Base-by-base conservation (phyloP, 1,139 yeast species). In the Fermentozyma sake region DNA sequence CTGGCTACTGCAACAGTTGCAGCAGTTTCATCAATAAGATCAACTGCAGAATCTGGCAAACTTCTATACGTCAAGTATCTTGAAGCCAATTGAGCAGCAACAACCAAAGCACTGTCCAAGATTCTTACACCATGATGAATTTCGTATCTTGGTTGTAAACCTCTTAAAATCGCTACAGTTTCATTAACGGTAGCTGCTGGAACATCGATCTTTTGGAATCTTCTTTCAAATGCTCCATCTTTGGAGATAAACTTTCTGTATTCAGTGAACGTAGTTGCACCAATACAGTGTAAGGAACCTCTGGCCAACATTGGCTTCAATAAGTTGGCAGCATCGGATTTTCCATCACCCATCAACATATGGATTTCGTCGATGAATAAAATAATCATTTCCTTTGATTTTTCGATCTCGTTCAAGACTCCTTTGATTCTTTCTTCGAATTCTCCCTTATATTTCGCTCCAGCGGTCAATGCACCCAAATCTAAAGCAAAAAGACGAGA, bases 331-430 rank as follows among this genome's bases (percentile, higher is more conserved):
- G 97, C 98, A 58, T 91, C 97, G 26, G 75, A 62, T 47, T 75
- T 76, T 51, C 98, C 98, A 52, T 91, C 96, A 42, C 99, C 99
- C 97, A 93, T 91, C 45, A 93, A 76, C 96, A 91, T 89, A 61
- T 91, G 99, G 50, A 89, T 89, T 62, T 91, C 98, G 60, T 91
- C 97, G 45, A 89, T 84, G 61, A 91, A 91, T 38, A 89, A 70
- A 42, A 89, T 79, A 42, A 91, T 87, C 75, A 86, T 72, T 28
- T 78, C 85, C 43, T 80, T 79, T 1, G 96, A 78, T 42, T 86
- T 84, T 53, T 86, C 96, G 46, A 91, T 83, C 48, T 93, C 99
- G 52, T 79, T 84, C 50, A 91, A 68, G 13, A 91, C 98, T 39
- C 97, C 97, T 61, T 93, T 91, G 48, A 91, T 72, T 61, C 99